Evolutionary conservation across 805 yeast genomes (phyloP).

Genomic region (Candida ovalis): DNA sequence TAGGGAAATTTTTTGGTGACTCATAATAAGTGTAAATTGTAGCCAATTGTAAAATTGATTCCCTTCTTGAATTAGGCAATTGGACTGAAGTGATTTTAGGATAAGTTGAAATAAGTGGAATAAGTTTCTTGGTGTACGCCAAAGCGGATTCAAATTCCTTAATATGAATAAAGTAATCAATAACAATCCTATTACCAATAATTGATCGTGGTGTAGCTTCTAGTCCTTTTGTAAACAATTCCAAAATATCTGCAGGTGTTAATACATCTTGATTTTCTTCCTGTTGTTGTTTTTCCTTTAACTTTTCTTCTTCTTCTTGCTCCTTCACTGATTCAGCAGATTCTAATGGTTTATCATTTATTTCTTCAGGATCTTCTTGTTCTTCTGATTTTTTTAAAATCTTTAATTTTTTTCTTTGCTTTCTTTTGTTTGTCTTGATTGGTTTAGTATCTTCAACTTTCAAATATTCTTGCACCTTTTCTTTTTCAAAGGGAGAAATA

Average conservation of each 20-base stretch:
- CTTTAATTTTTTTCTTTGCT: constrained; percentile 14
- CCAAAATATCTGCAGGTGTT: constrained; percentile 36
- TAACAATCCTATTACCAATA: constrained; percentile 62
- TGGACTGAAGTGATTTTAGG: constrained; percentile 43
- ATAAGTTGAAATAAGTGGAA: constrained; percentile 47
- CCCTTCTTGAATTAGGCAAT: constrained; percentile 51
- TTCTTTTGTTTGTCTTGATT: constrained; percentile 9
- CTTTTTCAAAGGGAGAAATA: constrained; percentile 54
- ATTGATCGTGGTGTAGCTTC: constrained; percentile 38
- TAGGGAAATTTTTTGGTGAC: constrained; percentile 80
- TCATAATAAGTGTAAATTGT: constrained; percentile 78
- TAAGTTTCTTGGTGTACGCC: constrained; percentile 56
- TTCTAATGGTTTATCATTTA: neutral
- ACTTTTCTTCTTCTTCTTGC: constrained; percentile 16
- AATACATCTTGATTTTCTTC: constrained; percentile 9
- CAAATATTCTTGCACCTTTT: constrained; percentile 23
- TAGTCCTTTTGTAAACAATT: constrained; percentile 38
- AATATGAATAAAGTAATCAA: constrained; percentile 53
- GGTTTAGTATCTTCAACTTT: constrained; percentile 8
- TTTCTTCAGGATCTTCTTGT: constrained; percentile 18
- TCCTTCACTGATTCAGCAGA: constrained; percentile 18
- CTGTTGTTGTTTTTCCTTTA: neutral
- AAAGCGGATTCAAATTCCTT: constrained; percentile 64
- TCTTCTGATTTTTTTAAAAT: constrained; percentile 8
- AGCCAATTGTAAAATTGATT: constrained; percentile 64